These are phyloP conservation scores for Wickerhamomyces xylosicus DNA, from an alignment of 805 yeast genomes.

Conservation along the genomic window DNA sequence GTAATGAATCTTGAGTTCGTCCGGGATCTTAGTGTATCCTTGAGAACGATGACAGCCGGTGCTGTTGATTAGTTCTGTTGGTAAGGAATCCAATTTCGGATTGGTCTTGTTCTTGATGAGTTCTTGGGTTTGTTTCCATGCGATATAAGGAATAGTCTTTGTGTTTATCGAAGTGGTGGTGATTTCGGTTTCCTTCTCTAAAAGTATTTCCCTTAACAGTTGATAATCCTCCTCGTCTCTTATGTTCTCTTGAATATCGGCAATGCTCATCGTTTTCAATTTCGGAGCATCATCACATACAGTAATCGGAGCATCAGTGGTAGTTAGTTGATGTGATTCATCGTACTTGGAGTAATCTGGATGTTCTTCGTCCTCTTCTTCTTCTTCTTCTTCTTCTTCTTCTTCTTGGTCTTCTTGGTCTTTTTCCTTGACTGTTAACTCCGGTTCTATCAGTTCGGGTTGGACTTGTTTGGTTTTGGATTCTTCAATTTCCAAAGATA, in stretches of 20 bases:
- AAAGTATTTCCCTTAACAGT: conserved; percentile 37
- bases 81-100: conserved; percentile 7
- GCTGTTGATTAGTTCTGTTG: conserved; percentile 24
- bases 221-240: conserved; percentile 69
- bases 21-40: conserved; percentile 67
- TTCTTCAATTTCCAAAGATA: too few relatives aligned
- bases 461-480: too few relatives aligned
- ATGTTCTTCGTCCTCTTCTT: conserved; percentile 7
- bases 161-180: conserved; percentile 1
- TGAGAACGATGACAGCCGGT: conserved; percentile 62
- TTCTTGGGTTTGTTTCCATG: conserved; percentile 45
- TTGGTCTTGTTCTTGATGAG: conserved; percentile 2
- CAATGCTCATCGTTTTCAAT: too few relatives aligned
- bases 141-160: conserved; percentile 34
- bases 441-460: too few relatives aligned
- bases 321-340: too few relatives aligned
- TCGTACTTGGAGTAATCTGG: conserved; percentile 8
- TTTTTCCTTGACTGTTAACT: too few relatives aligned
- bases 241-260: conserved; percentile 39
- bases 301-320: too few relatives aligned
- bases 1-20: conserved; percentile 61
- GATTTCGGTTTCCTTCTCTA: conserved; percentile 1
- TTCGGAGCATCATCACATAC: too few relatives aligned
- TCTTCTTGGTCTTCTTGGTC: too few relatives aligned
- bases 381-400: not conserved